Conservation (phyloP, 2,329 filamentous ascomycete genomes). For the Paecilomyces sp. region DNA sequence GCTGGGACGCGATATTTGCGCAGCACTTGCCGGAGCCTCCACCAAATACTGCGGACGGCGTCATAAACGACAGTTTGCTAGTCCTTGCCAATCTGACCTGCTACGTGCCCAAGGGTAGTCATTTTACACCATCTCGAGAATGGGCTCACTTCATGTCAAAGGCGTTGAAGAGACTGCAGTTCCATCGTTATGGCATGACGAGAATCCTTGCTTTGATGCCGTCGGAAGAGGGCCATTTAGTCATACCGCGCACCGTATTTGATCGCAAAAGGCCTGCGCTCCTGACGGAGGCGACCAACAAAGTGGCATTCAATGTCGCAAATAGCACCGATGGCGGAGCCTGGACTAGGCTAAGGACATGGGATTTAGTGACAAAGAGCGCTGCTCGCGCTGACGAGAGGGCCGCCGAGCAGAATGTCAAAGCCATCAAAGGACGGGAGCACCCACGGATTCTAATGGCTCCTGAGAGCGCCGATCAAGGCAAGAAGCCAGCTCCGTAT, state of each 20-base stretch:
- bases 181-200: constrained; percentile 67
- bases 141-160: constrained; percentile 49
- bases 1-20: constrained; percentile 9
- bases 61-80: constrained; percentile 65
- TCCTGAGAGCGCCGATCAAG: constrained; percentile 12
- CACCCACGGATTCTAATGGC: constrained; percentile 14
- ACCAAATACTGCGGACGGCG: constrained; percentile 40
- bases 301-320: constrained; percentile 48
- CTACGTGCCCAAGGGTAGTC: constrained; percentile 45
- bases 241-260: constrained; percentile 56
- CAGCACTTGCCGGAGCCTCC: constrained; percentile 39
- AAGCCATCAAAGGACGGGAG: constrained; percentile 23
- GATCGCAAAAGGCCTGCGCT: constrained; percentile 52
- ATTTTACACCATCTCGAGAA: constrained; percentile 45
- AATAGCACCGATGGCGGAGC: constrained; percentile 25
- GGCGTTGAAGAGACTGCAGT: constrained; percentile 56
- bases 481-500: constrained; percentile 12
- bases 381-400: constrained; percentile 21
- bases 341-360: constrained; percentile 17
- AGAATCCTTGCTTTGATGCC: constrained; percentile 70
- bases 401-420: constrained; percentile 18
- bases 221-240: constrained; percentile 49
- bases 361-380: constrained; percentile 16
- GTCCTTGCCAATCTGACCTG: constrained; percentile 61
- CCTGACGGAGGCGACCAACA: constrained; percentile 48